Evolutionary conservation across 1,139 yeast genomes (phyloP), one percentile per base, ranked within the genome.

Genomic region (Groenewaldozyma sp.): DNA sequence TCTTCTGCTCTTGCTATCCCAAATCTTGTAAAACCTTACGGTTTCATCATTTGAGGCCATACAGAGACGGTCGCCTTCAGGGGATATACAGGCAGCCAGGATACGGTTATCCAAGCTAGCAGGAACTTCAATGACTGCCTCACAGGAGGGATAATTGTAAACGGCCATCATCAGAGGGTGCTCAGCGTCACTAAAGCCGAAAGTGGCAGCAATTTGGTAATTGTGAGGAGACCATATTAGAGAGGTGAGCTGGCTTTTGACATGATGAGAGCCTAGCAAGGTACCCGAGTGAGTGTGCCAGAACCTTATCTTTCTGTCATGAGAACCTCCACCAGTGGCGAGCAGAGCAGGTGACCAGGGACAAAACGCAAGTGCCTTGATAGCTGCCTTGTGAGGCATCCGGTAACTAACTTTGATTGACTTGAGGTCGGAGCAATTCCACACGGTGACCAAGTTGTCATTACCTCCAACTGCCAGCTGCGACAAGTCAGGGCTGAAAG

Each of bases 251-350:
- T 88, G 97, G 0, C 83, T 80, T 20, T 70, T 68, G 0, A 93
- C 78, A 38, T 68, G 63, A 34, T 67, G 57, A 27, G 76, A 65
- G 7, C 69, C 65, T 26, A 86, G 59, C 34, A 82, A 58, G 0
- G 91, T 78, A 0, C 95, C 95, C 0, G 91, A 69, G 2, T 64
- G 63, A 0, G 91, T 71, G 58, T 88, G 94, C 95, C 95, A 87
- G 55, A 86, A 83, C 39, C 86, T 65, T 16, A 78, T 66, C 24
- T 80, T 75, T 42, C 88, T 74, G 59, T 88, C 96, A 3, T 93
- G 87, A 0, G 95, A 82, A 24, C 97, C 96, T 24, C 96, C 96
- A 3, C 97, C 88, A 1, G 86, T 78, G 13, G 83, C 87, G 24
- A 80, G 60, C 27, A 80, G 58, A 38, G 72, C 66, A 24, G 73